Percentiles rank a stretch among this genome's conserved stretches.
phyloP scores from a whole-genome alignment of 2,329 filamentous ascomycete species.

The Mollisia scopiformis region DNA sequence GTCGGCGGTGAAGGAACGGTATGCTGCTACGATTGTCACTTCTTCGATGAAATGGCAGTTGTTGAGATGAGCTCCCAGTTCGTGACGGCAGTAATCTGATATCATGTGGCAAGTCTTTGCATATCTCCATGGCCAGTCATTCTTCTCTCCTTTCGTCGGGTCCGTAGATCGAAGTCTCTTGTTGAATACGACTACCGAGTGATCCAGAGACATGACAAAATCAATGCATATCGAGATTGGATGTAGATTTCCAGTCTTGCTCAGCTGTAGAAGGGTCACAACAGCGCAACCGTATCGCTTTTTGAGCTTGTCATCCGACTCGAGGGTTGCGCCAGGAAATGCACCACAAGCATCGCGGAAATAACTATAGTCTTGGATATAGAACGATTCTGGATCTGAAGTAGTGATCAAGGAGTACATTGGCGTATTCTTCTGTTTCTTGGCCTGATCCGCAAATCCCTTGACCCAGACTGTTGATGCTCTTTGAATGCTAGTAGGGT shows the following conservation, averaged over 20 bases:
- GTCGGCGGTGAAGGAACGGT: slow-evolving; percentile 39
- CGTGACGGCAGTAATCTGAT: slow-evolving; percentile 52
- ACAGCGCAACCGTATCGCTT: slow-evolving; percentile 39
- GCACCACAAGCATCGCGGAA: slow-evolving; percentile 24
- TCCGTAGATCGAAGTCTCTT: slow-evolving; percentile 41
- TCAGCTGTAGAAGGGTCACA: slow-evolving; percentile 47
- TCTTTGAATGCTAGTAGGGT: slow-evolving; percentile 28
- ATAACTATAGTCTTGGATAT: slow-evolving; percentile 34
- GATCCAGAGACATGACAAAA: slow-evolving; percentile 45
- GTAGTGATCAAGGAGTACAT: slow-evolving; percentile 16
- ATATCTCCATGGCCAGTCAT: slow-evolving; percentile 55
- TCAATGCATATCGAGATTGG: slow-evolving; percentile 53
- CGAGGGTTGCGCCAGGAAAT: background rate
- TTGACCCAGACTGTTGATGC: slow-evolving; percentile 24
- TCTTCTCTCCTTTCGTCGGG: slow-evolving; percentile 34
- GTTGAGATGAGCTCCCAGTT: slow-evolving; percentile 49
- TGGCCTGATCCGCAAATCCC: slow-evolving; percentile 23
- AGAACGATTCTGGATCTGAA: slow-evolving; percentile 22
- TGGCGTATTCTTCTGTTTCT: slow-evolving; percentile 15
- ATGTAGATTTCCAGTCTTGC: slow-evolving; percentile 48
- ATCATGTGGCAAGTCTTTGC: slow-evolving; percentile 53
- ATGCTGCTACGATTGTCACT: slow-evolving; percentile 48
- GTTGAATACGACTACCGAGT: slow-evolving; percentile 55
- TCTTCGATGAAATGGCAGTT: slow-evolving; percentile 52
- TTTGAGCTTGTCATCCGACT: slow-evolving; percentile 21